These are phyloP conservation scores for Fonsecaea erecta DNA, from an alignment of 2,329 filamentous ascomycete species.

Conservation along the genomic window DNA sequence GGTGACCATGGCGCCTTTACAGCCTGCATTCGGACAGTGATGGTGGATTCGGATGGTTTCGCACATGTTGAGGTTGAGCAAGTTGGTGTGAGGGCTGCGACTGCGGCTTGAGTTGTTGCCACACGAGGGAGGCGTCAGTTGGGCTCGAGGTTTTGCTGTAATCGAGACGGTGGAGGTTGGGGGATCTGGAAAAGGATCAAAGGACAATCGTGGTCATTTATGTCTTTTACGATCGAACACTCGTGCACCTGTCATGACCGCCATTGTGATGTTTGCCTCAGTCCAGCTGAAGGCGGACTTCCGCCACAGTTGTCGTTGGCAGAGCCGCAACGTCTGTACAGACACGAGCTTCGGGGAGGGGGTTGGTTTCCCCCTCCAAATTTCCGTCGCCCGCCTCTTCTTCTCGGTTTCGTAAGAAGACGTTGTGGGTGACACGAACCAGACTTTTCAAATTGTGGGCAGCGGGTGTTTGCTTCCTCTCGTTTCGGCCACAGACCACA, in stretches of 20 bases:
- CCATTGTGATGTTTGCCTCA: neutral
- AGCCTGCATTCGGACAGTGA: conserved; percentile 20
- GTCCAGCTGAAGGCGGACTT: neutral
- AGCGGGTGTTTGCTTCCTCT: conserved; percentile 11
- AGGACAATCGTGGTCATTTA: neutral
- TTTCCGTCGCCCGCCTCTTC: neutral
- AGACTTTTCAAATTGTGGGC: neutral
- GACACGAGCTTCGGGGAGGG: neutral
- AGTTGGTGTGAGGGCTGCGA: neutral
- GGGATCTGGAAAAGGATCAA: neutral
- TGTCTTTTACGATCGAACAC: neutral
- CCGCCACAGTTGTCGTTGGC: neutral
- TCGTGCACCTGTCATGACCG: neutral
- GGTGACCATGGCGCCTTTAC: conserved; percentile 18
- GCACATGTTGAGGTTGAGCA: conserved; percentile 19
- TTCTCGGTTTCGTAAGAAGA: conserved; percentile 1
- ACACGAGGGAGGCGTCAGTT: too few species aligned
- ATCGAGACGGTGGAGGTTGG: neutral
- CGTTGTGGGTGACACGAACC: conserved; percentile 8
- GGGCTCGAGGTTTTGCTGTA: neutral
- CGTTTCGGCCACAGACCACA: conserved; percentile 6
- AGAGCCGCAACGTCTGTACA: neutral
- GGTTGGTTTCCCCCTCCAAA: neutral
- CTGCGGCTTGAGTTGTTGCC: neutral
- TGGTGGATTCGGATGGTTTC: conserved; percentile 25